Evolutionary conservation across 495 filamentous ascomycete species (phyloP).

Genomic region (Clohesyomyces aquaticus): DNA sequence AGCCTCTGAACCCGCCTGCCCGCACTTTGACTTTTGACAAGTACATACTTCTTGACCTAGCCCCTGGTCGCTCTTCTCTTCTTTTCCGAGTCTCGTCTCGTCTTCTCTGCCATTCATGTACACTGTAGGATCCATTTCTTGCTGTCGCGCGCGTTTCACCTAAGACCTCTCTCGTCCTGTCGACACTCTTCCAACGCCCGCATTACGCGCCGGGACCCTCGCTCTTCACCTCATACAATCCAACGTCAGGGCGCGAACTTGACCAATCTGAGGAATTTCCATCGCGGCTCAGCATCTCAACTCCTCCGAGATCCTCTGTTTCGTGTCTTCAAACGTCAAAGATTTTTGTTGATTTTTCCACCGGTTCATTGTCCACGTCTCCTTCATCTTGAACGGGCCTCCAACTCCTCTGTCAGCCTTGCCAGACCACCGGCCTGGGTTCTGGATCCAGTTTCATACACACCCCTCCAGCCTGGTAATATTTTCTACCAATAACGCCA

Average conservation of each 20-base stretch:
- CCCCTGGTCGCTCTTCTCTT: slow-evolving; percentile 6
- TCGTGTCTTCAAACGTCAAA: slow-evolving; percentile 7
- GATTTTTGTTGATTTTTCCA: neutral
- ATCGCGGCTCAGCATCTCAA: slow-evolving; percentile 16
- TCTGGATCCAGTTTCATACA: slow-evolving; percentile 13
- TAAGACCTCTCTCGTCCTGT: slow-evolving; percentile 27
- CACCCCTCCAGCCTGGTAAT: neutral
- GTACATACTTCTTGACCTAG: neutral
- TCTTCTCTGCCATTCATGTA: slow-evolving; percentile 13
- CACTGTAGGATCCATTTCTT: slow-evolving; percentile 17
- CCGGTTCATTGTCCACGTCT: slow-evolving; percentile 6
- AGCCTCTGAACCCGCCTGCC: slow-evolving; percentile 3
- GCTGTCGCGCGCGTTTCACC: slow-evolving; percentile 32
- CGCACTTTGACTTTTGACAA: slow-evolving; percentile 9
- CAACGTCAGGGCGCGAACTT: slow-evolving; percentile 20
- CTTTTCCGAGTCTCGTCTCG: slow-evolving; percentile 5
- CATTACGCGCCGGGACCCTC: slow-evolving; percentile 37
- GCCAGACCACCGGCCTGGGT: neutral
- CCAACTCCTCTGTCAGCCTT: slow-evolving; percentile 17
- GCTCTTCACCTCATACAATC: slow-evolving; percentile 19
- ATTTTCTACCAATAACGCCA: slow-evolving; percentile 17
- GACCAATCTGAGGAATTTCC: slow-evolving; percentile 20
- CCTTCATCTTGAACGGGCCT: neutral
- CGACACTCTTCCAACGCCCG: slow-evolving; percentile 25
- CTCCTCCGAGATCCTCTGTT: neutral